Base-by-base conservation (phyloP, 2,329 filamentous ascomycete genomes). In the Fusarium setosum region DNA sequence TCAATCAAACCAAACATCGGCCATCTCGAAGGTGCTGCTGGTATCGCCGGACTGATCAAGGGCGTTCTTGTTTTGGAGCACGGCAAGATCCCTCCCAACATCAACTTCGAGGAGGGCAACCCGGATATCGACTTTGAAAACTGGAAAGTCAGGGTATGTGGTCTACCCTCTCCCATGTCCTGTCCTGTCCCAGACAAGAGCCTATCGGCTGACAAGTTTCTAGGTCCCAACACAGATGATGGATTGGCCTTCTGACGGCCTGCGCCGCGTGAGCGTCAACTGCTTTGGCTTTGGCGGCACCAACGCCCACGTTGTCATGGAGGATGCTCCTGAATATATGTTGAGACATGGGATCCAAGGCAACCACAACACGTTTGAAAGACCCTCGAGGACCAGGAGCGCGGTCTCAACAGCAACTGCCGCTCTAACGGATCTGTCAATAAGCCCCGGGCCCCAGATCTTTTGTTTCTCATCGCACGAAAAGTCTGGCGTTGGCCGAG, bases 231-330 rank as follows among this genome's bases (percentile, higher is more conserved):
- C 64, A 0, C 64, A 75, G 12, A 70, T 81, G 20, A 79, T 78
- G 1, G 69, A 77, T 18, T 86, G 83, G 83, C 83, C 83, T 0
- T 49, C 77, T 2, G 45, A 74, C 1, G 80, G 82, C 10, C 73
- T 81, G 13, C 80, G 83, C 2, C 81, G 85, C 18, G 82, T 81
- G 38, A 85, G 82, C 57, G 78, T 88, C 63, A 88, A 87, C 67
- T 85, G 81, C 59, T 88, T 88, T 64, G 86, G 86, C 3, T 88
- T 84, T 66, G 86, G 86, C 2, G 86, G 86, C 37, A 85, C 84
- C 4, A 87, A 87, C 48, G 82, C 81, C 1, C 85, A 88, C 61
- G 78, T 82, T 2, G 81, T 86, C 35, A 61, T 86, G 44, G 84
- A 86, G 38, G 82, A 84, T 55, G 80, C 81, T 4, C 74, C 78